phyloP scores from a whole-genome alignment of 1,139 yeast species.

The Suhomyces taliae region DNA sequence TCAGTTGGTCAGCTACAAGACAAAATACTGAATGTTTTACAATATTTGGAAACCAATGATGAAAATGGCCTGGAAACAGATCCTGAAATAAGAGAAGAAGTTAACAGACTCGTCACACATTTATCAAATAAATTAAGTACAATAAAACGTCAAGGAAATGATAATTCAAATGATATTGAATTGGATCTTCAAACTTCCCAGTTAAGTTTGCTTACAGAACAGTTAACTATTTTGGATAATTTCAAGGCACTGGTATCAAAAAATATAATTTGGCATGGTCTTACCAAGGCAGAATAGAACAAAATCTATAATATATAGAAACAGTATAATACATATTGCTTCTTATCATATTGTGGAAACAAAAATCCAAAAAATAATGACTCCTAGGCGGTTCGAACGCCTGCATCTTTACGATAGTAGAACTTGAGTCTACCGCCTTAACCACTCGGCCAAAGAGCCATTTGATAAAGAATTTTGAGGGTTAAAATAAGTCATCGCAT shows the following conservation, averaged over 20 bases:
- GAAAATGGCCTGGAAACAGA: slow-evolving; percentile 8
- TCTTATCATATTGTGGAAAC: neutral
- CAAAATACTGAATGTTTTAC: slow-evolving; percentile 21
- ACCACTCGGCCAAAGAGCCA: slow-evolving; percentile 36
- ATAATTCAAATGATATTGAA: slow-evolving; percentile 10
- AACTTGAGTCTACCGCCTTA: slow-evolving; percentile 38
- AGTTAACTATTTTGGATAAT: slow-evolving; percentile 25
- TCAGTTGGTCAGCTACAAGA: slow-evolving; percentile 25
- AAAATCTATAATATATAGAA: slow-evolving; percentile 1
- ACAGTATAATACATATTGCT: neutral
- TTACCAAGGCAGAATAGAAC: neutral
- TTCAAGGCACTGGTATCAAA: slow-evolving; percentile 22
- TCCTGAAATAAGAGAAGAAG: slow-evolving; percentile 7
- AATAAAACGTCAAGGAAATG: slow-evolving; percentile 11
- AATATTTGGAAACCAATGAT: slow-evolving; percentile 15
- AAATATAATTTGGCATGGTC: slow-evolving; percentile 14
- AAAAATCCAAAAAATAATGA: slow-evolving; percentile 14
- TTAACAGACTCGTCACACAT: slow-evolving; percentile 27
- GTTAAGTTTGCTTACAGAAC: slow-evolving; percentile 32
- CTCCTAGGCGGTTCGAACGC: slow-evolving; percentile 23
- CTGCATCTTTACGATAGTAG: slow-evolving; percentile 31
- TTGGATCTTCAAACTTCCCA: slow-evolving; percentile 24
- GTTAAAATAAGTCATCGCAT: no score
- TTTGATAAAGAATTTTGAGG: neutral
- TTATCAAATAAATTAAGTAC: slow-evolving; percentile 24